A percentile compares a stretch with the other conserved stretches of the same genome.
These are phyloP conservation scores for Neopestalotiopsis sp. DNA, from an alignment of 2,329 filamentous ascomycete genomes.

Conservation along the genomic window DNA sequence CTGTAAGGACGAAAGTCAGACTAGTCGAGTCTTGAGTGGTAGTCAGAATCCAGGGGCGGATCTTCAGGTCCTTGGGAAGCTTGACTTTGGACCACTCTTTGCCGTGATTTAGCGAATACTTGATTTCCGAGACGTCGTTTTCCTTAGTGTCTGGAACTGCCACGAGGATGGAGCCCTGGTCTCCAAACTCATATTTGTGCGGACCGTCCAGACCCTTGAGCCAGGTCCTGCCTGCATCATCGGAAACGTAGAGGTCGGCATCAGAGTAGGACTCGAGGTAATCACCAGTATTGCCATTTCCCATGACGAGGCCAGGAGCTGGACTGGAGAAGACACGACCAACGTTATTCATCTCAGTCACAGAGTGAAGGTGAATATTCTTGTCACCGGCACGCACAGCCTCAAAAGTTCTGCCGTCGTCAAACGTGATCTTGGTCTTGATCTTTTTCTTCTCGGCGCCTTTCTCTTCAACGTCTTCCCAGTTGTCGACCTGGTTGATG, in stretches of 20 bases:
- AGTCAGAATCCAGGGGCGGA: conserved; percentile 76
- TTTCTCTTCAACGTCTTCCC: conserved; percentile 69
- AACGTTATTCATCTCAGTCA: conserved; percentile 81
- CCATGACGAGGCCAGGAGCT: conserved; percentile 92
- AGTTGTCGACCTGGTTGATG: conserved; percentile 89
- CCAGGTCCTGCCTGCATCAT: conserved; percentile 91
- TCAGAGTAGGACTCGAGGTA: conserved; percentile 72
- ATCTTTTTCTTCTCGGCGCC: conserved; percentile 67
- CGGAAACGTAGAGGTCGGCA: conserved; percentile 84
- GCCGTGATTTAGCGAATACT: conserved; percentile 89
- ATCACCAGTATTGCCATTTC: conserved; percentile 86
- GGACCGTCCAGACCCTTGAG: conserved; percentile 74
- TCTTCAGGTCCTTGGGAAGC: conserved; percentile 68
- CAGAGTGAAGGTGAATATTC: conserved; percentile 85
- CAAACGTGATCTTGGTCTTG: conserved; percentile 86
- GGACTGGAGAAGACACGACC: conserved; percentile 92
- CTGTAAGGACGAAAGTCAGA: conserved; percentile 85
- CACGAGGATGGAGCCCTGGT: conserved; percentile 86
- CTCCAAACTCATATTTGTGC: conserved; percentile 96
- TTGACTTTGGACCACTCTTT: conserved; percentile 78
- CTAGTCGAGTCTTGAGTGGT: conserved; percentile 93
- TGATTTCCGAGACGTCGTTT: conserved; percentile 61
- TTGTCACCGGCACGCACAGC: conserved; percentile 70
- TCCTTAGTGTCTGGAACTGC: conserved; percentile 77
- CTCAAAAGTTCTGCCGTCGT: conserved; percentile 89